These are phyloP conservation scores for Trichoderma sp. DNA, from an alignment of 2,329 filamentous ascomycete genomes.

Conservation along the genomic window DNA sequence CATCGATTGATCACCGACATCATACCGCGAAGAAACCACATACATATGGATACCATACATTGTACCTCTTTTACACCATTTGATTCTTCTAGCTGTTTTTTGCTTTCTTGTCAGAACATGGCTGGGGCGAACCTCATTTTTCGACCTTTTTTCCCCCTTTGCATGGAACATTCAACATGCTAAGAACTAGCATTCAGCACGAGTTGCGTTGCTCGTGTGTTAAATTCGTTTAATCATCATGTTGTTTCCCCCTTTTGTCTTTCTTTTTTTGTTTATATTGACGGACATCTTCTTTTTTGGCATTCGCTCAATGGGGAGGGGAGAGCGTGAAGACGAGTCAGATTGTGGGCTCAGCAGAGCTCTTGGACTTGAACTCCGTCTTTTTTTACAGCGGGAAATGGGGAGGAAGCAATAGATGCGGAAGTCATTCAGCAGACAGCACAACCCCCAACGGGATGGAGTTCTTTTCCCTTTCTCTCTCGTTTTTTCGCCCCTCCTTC, in stretches of 20 bases:
- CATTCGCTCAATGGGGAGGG: background rate
- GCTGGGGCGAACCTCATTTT: background rate
- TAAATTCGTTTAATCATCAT: background rate
- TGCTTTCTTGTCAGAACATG: background rate
- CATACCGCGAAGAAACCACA: background rate
- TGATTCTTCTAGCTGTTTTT: background rate
- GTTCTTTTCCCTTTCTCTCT: slow-evolving; percentile 1
- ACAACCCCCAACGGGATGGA: background rate
- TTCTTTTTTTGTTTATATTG: background rate
- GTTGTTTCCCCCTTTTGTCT: background rate
- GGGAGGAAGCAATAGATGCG: background rate
- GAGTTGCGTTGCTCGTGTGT: background rate
- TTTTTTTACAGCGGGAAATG: background rate
- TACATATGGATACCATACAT: slow-evolving; percentile 15
- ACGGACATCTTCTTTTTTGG: background rate
- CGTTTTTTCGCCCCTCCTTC: background rate
- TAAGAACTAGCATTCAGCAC: background rate
- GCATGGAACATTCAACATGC: background rate
- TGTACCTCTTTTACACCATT: background rate
- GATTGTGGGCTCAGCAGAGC: background rate
- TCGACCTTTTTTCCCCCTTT: background rate
- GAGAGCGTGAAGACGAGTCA: background rate
- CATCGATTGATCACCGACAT: background rate
- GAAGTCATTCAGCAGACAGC: background rate
- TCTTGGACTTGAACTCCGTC: background rate